Conservation (phyloP, 495 filamentous ascomycete species). For the Tuber umbilicatum region DNA sequence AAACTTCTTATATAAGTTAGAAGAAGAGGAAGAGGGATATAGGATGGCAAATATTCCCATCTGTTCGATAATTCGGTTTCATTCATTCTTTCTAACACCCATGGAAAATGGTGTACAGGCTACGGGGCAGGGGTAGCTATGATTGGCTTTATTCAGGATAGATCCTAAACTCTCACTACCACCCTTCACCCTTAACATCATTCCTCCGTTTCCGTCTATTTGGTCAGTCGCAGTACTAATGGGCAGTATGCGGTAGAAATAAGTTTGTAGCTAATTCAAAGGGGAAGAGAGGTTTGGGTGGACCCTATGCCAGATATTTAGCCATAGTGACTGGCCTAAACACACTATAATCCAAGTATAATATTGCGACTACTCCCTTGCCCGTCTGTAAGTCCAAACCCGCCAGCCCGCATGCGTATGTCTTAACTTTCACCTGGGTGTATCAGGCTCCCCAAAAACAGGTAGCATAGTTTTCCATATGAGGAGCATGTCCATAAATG, state of each 20-base stretch:
- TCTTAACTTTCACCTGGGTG: too few species aligned
- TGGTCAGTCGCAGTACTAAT: constrained; percentile 29
- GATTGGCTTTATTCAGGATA: constrained; percentile 89
- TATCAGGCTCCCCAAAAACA: too few species aligned
- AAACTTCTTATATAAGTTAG: not conserved
- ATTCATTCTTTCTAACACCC: constrained; percentile 88
- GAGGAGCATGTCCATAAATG: too few species aligned
- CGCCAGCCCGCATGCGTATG: too few species aligned
- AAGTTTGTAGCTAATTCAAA: constrained; percentile 62
- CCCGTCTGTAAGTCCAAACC: too few species aligned
- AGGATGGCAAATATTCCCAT: constrained; percentile 96
- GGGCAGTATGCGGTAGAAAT: constrained; percentile 63
- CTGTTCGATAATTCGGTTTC: constrained; percentile 98
- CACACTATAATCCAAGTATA: constrained; percentile 87
- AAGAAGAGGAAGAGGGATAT: constrained; percentile 61
- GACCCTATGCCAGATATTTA: constrained; percentile 93
- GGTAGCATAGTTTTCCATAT: too few species aligned
- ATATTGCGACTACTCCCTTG: too few species aligned
- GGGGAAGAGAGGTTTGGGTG: constrained; percentile 57
- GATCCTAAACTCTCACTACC: constrained; percentile 51
- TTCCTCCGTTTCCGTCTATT: constrained; percentile 23
- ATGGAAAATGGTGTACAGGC: constrained; percentile 85
- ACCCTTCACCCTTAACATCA: constrained; percentile 28
- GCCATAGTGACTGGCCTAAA: constrained; percentile 96
- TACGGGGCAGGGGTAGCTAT: constrained; percentile 96